phyloP scores from a whole-genome alignment of 2,329 filamentous ascomycete genomes.

The Monosporascus sp. region DNA sequence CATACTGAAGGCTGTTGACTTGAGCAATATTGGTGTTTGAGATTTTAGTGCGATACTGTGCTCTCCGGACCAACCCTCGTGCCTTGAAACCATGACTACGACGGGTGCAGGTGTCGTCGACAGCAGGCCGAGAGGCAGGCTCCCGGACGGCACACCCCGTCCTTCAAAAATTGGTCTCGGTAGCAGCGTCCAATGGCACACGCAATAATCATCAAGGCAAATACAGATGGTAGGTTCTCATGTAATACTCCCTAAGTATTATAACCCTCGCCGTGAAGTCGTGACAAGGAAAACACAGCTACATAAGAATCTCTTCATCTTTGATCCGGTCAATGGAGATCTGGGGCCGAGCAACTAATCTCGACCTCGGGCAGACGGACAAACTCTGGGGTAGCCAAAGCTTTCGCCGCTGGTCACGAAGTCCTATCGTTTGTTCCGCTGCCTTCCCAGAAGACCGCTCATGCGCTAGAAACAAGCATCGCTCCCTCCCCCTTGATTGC shows the following conservation, averaged over 20 bases:
- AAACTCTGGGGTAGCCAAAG: slow-evolving; percentile 8
- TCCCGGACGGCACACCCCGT: too few relatives aligned
- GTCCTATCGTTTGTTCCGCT: slow-evolving; percentile 7
- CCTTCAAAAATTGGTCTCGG: too few relatives aligned
- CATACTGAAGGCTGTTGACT: too few relatives aligned
- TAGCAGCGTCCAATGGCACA: not conserved
- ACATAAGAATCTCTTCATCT: slow-evolving; percentile 16
- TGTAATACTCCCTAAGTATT: slow-evolving; percentile 27
- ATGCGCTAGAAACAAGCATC: slow-evolving; percentile 5
- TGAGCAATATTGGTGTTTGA: too few relatives aligned
- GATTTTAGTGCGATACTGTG: too few relatives aligned
- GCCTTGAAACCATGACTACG: too few relatives aligned
- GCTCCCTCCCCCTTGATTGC: slow-evolving; percentile 10
- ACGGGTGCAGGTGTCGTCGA: too few relatives aligned
- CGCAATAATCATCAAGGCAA: not conserved
- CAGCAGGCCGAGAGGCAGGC: too few relatives aligned
- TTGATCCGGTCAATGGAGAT: slow-evolving; percentile 15
- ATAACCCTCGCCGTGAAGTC: slow-evolving; percentile 31
- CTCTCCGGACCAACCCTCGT: too few relatives aligned
- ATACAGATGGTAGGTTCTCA: not conserved
- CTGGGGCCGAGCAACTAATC: slow-evolving; percentile 12
- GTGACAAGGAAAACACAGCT: slow-evolving; percentile 22
- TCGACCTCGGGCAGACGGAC: slow-evolving; percentile 6
- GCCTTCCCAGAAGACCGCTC: slow-evolving; percentile 1
- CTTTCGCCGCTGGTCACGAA: slow-evolving; percentile 13